These are phyloP conservation scores for Saccharomycopsis vini DNA, from an alignment of 805 yeast genomes.

Conservation along the genomic window DNA sequence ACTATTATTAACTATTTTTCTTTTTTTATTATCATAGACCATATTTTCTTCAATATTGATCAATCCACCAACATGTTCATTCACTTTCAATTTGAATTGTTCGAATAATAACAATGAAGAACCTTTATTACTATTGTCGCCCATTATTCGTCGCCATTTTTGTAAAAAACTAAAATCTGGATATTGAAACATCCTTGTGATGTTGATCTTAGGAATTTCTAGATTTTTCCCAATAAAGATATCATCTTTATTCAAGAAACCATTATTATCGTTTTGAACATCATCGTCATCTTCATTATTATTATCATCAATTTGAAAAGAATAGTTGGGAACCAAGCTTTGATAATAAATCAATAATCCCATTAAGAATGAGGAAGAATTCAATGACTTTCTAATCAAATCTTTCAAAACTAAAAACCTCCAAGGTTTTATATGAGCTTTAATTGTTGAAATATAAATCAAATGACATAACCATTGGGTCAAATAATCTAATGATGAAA, in stretches of 20 bases:
- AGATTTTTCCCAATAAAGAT: not conserved
- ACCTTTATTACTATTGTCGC: not conserved
- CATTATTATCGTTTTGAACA: not conserved
- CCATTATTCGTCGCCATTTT: not conserved
- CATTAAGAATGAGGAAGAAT: not conserved
- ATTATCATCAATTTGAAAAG: not conserved
- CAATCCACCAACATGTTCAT: not conserved
- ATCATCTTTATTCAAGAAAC: not conserved
- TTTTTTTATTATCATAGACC: not conserved
- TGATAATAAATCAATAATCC: not conserved
- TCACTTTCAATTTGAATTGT: not conserved
- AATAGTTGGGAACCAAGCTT: not conserved
- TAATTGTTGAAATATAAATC: not conserved
- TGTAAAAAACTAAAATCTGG: not conserved
- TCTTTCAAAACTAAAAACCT: not conserved
- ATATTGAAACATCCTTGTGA: not conserved
- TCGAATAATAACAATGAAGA: not conserved
- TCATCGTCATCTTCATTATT: not conserved
- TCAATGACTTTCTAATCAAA: not conserved
- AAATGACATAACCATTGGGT: not conserved
- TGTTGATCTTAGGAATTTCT: not conserved
- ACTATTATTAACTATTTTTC: not conserved
- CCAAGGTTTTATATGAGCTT: slow-evolving; percentile 3
- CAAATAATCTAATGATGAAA: not conserved
- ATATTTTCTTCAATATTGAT: not conserved